Base-by-base conservation (phyloP, 345 rosid genomes). In the Noccaea bulbosa region DNA sequence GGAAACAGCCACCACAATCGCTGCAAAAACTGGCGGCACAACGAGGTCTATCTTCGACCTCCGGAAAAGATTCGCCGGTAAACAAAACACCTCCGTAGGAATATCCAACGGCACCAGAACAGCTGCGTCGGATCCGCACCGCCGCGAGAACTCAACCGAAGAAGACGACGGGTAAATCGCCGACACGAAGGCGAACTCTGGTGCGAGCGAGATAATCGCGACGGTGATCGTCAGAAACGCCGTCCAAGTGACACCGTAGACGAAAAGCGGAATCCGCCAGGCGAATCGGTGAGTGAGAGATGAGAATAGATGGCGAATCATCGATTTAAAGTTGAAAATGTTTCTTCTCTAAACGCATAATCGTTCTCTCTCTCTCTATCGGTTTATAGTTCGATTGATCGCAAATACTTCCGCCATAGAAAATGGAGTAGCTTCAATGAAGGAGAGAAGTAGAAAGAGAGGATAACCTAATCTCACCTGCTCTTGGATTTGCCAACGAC, bases 1-100 rank as follows among this genome's bases (percentile, higher is more conserved):
- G 15, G 93, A 90, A 40, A 83, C 83, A 54, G 84, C 94, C 49
- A 92, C 98, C 27, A 90, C 91, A 3, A 81, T 83, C 1, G 96
- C 97, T 10, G 98, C 95, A 61, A 90, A 88, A 27, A 88, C 82
- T 44, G 94, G 91, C n/a, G 98, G 91, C 2, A 89, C 86, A 34
- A 85, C 71, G 53, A 87, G 74, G 75, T 92, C 98, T 46, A 83
- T 48, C 75, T 79, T 79, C 14, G 92, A 87, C 77, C 82, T 78
- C 40, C 68, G 62, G 76, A 92, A 86, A 34, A 88, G 10, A 70
- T 69, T 82, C 47, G 83, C 78, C 53, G 92, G 96, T 50, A 90
- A 64, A 83, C 98, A 88, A 2, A 84, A 40, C 35, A 83, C 46
- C 80, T 88, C 92, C 58, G 83, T 67, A 1, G 89, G 87, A 35